Base-by-base conservation (phyloP, 805 yeast genomes). In the Phaffomyces thermotolerans region DNA sequence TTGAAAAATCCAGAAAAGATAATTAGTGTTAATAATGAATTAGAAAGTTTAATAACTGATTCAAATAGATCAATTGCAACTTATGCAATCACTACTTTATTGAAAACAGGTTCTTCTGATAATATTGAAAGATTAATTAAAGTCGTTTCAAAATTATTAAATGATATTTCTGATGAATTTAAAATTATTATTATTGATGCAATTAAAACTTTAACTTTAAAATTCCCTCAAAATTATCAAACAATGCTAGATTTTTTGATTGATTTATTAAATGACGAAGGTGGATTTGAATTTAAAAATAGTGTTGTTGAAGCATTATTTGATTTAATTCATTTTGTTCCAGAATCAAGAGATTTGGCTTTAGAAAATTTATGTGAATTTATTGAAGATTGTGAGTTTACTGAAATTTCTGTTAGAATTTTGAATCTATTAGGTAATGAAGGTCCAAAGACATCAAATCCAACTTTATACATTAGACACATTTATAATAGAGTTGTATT, bases 351-450 rank as follows among this genome's bases (percentile, higher is more conserved):
- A 57, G 93, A 85, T 54, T 65, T 76, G 39, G 95, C 96, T 20
- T 71, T 93, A 58, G 88, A 85, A 67, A 83, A 83, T 63, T 73
- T 93, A 56, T 89, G 98, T 73, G 99, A 93, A 65, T 90, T 89
- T 60, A 93, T 93, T 57, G 99, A 93, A 67, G 99, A 93, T 71
- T 93, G 98, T 69, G 99, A 93, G 68, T 91, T 75, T 68, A 85
- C 96, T 27, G 96, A 89, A 66, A 78, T 93, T 49, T 79, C 95
- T 24, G 95, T 90, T n/a, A 79, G 98, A 60, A 82, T 93, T 46
- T 73, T 93, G 64, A 96, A 90, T 66, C 66, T 91, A 49, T 75
- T 93, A 52, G 99, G 99, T 61, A 85, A 81, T 52, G 95, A 90
- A 65, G 99, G 99, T 48, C 97, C 99, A 57, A 69, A 73, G 46